These are phyloP conservation scores for Phytophthora ramorum DNA, from an alignment of 352 stramenopile species.

Conservation along the genomic window DNA sequence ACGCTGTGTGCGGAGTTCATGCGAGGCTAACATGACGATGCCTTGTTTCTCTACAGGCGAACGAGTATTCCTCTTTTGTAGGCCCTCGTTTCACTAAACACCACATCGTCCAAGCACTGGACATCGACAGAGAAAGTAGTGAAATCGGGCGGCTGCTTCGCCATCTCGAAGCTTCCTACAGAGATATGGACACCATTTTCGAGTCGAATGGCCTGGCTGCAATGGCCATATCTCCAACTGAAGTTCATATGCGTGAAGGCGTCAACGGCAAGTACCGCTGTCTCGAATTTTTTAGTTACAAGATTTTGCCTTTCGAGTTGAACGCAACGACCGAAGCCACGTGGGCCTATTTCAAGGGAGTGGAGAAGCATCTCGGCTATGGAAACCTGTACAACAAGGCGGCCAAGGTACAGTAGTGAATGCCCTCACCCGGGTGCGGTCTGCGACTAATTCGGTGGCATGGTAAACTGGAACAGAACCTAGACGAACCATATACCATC, in stretches of 20 bases:
- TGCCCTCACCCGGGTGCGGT: background rate
- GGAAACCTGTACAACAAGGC: slow-evolving; percentile 41
- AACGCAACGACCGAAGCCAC: slow-evolving; percentile 13
- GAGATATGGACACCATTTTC: slow-evolving; percentile 30
- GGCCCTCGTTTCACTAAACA: background rate
- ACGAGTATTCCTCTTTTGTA: slow-evolving; percentile 1
- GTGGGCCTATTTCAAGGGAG: slow-evolving; percentile 37
- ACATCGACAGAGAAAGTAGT: slow-evolving; percentile 18
- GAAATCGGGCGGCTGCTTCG: slow-evolving; percentile 27
- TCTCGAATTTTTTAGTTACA: slow-evolving; percentile 33
- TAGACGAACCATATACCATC: slow-evolving; percentile 56
- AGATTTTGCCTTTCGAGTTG: slow-evolving; percentile 30
- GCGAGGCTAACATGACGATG: background rate
- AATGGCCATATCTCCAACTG: slow-evolving; percentile 17
- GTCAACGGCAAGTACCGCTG: slow-evolving; percentile 15
- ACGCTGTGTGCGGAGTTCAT: background rate
- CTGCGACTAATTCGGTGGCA: background rate
- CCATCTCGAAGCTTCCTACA: slow-evolving; percentile 19
- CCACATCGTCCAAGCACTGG: slow-evolving; percentile 14
- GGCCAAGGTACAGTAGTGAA: slow-evolving; percentile 18
- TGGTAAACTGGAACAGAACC: slow-evolving; percentile 14
- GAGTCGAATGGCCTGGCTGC: slow-evolving; percentile 20
- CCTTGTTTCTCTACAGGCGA: background rate
- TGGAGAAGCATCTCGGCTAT: slow-evolving; percentile 36
- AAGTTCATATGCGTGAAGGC: slow-evolving; percentile 29